These are phyloP conservation scores for Sanguinoderma infundibulare DNA, from an alignment of 1,284 basidiomycete species.

Conservation along the genomic window DNA sequence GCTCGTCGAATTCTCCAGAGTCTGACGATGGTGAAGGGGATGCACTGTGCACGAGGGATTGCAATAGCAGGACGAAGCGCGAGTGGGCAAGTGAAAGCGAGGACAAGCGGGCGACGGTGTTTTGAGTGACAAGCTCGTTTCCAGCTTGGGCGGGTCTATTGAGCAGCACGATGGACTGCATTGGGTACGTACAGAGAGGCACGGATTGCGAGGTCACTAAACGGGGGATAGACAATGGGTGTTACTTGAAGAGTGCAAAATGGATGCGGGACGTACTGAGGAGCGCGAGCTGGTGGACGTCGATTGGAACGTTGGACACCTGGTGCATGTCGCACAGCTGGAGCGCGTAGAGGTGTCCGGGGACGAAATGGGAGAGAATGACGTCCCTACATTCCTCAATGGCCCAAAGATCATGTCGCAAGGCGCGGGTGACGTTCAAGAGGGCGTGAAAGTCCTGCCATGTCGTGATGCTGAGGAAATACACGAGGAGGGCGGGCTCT, in stretches of 20 bases:
- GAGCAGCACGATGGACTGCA: constrained; percentile 58
- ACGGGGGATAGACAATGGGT: constrained; percentile 4
- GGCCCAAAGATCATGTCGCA: constrained; percentile 47
- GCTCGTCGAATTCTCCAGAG: constrained; percentile 43
- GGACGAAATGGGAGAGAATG: constrained; percentile 63
- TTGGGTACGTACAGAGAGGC: constrained; percentile 61
- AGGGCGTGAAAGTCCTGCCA: constrained; percentile 64
- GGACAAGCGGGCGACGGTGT: constrained; percentile 45
- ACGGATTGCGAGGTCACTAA: constrained; percentile 66
- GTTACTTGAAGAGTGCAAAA: constrained; percentile 9
- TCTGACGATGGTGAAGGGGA: constrained; percentile 40
- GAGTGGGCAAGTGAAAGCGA: constrained; percentile 64
- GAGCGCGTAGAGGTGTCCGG: constrained; percentile 54
- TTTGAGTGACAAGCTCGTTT: constrained; percentile 41
- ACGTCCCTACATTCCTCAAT: constrained; percentile 48
- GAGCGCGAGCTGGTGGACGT: constrained; percentile 60
- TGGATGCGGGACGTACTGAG: constrained; percentile 53
- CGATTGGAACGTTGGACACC: constrained; percentile 52
- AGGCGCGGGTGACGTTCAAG: constrained; percentile 49
- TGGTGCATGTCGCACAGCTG: constrained; percentile 43
- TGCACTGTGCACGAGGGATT: constrained; percentile 68
- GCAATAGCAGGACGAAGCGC: constrained; percentile 73
- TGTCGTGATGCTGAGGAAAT: constrained; percentile 45
- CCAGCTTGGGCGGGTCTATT: constrained; percentile 38
- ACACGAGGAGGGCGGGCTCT: constrained; percentile 47